Evolutionary conservation across 2,329 filamentous ascomycete species (phyloP).

Genomic region (Alternaria ethzedia): DNA sequence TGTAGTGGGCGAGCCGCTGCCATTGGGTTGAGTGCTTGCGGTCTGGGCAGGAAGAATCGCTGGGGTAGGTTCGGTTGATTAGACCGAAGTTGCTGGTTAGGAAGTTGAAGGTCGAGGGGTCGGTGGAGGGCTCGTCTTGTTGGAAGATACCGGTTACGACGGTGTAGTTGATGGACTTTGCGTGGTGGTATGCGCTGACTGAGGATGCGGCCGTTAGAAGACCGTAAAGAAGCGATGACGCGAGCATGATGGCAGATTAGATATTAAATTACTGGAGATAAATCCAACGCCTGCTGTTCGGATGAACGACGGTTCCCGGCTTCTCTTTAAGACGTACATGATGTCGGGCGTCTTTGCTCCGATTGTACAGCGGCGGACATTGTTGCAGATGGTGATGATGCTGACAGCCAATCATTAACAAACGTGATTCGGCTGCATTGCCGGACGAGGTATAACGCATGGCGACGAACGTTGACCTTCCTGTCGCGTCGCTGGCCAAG

Average conservation of each 20-base stretch:
- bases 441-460: constrained; percentile 4
- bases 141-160: constrained; percentile 68
- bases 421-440: constrained; percentile 32
- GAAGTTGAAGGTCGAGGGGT: constrained; percentile 60
- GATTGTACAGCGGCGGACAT: not conserved
- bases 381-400: not conserved
- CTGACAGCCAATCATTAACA: constrained; percentile 28
- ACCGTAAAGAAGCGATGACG: constrained; percentile 22
- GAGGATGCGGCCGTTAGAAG: constrained; percentile 25
- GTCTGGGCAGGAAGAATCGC: constrained; percentile 52
- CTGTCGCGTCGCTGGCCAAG: constrained; percentile 5
- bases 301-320: not conserved
- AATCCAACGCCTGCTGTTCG: not conserved
- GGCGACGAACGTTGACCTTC: constrained; percentile 9
- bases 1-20: constrained; percentile 67
- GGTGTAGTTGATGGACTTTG: constrained; percentile 62
- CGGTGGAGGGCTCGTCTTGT: constrained; percentile 66
- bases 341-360: constrained; percentile 4
- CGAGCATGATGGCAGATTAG: constrained; percentile 16
- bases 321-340: constrained; percentile 13
- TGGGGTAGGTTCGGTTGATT: constrained; percentile 66
- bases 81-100: constrained; percentile 66
- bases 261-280: not conserved
- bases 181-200: constrained; percentile 19
- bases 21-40: constrained; percentile 62